Conservation (phyloP, 805 yeast species). For the Cyberlindnera samutprakarnensis region DNA sequence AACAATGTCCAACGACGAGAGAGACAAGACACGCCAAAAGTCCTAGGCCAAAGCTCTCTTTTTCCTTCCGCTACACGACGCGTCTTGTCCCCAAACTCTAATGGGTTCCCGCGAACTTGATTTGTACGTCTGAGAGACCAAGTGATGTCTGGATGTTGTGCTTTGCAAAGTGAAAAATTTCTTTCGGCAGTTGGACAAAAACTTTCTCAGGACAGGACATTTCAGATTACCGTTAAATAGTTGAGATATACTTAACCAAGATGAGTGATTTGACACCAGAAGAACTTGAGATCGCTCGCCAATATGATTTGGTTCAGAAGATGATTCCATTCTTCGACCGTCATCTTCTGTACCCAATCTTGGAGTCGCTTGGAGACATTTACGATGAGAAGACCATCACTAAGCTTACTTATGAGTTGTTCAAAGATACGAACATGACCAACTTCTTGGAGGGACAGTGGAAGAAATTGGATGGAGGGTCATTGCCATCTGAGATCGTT, state of each 20-base stretch:
- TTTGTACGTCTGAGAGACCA: no score
- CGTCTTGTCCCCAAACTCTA: no score
- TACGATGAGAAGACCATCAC: slow-evolving; percentile 39
- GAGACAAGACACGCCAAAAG: no score
- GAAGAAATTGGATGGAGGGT: slow-evolving; percentile 31
- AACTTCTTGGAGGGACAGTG: slow-evolving; percentile 40
- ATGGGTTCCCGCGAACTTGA: no score
- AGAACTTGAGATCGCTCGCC: slow-evolving; percentile 35
- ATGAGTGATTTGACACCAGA: slow-evolving; percentile 22
- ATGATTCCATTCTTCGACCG: slow-evolving; percentile 55
- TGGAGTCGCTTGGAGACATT: slow-evolving; percentile 38
- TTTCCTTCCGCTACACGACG: no score
- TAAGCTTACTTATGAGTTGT: slow-evolving; percentile 41
- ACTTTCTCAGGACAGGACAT: no score
- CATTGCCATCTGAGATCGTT: slow-evolving; percentile 34
- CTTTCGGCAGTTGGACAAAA: no score
- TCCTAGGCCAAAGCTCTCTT: no score
- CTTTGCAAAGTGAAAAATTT: not conserved
- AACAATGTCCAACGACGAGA: no score
- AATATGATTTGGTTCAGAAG: slow-evolving; percentile 47
- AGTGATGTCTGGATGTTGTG: not conserved
- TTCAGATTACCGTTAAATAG: not conserved
- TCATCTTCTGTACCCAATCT: slow-evolving; percentile 46
- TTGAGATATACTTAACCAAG: no score
- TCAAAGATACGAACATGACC: slow-evolving; percentile 52